These are phyloP conservation scores for Rubroboletus satanas DNA, from an alignment of 768 basidiomycete species.

Conservation along the genomic window DNA sequence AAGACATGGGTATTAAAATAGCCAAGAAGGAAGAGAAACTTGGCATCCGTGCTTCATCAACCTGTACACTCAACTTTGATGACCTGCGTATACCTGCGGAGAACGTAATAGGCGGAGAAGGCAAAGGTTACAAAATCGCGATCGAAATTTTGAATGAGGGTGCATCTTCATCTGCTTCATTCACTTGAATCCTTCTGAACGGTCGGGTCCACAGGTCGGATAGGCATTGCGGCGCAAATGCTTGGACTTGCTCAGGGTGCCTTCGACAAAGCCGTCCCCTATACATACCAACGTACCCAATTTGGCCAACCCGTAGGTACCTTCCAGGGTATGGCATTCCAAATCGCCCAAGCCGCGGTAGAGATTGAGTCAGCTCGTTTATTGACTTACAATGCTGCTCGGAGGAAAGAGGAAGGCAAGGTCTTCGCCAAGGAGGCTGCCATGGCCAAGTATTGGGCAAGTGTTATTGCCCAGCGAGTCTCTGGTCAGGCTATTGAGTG, in stretches of 20 bases:
- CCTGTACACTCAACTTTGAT: conserved; percentile 92
- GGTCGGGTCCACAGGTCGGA: conserved; percentile 52
- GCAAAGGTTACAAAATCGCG: conserved; percentile 93
- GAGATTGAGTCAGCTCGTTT: conserved; percentile 89
- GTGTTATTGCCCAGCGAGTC: conserved; percentile 84
- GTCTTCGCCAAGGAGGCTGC: conserved; percentile 91
- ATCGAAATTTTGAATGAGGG: conserved; percentile 97
- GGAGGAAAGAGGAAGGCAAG: conserved; percentile 87
- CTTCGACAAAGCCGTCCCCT: conserved; percentile 92
- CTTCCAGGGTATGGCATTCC: conserved; percentile 96
- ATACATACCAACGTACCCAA: conserved; percentile 90
- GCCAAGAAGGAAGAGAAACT: conserved; percentile 99
- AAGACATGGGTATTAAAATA: conserved; percentile 94
- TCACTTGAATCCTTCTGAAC: neutral
- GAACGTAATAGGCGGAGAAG: conserved; percentile 89
- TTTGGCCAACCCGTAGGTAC: conserved; percentile 92
- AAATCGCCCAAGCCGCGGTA: conserved; percentile 85
- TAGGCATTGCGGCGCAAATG: conserved; percentile 99
- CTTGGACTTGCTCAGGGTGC: conserved; percentile 96
- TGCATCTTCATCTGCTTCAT: conserved; percentile 8
- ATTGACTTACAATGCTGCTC: conserved; percentile 93
- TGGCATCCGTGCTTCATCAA: conserved; percentile 94
- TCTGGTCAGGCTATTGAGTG: conserved; percentile 92
- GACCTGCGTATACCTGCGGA: conserved; percentile 81
- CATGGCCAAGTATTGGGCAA: conserved; percentile 95